These are phyloP conservation scores for Osmanthus fragrans DNA, from an alignment of 257 asterid species.

Conservation along the genomic window DNA sequence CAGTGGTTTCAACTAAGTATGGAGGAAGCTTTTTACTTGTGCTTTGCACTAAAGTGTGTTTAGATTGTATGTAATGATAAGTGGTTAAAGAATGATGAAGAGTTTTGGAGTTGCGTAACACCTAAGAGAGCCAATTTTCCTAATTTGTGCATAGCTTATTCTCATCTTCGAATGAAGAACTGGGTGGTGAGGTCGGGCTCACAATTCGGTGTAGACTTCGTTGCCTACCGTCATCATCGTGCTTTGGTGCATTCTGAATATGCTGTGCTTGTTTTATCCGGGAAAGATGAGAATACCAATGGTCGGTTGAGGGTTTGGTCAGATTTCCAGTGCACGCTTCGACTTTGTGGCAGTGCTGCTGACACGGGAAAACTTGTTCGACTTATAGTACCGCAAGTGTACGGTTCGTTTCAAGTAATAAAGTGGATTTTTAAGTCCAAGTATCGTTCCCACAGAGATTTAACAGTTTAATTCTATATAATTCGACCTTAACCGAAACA, in stretches of 20 bases:
- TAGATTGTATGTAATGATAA: conserved; percentile 42
- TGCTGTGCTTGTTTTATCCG: conserved; percentile 56
- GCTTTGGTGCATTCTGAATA: conserved; percentile 84
- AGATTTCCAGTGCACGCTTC: conserved; percentile 73
- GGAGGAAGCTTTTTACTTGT: conserved; percentile 76
- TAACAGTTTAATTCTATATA: no score
- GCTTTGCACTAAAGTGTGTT: conserved; percentile 56
- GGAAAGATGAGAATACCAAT: conserved; percentile 26
- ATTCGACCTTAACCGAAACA: no score
- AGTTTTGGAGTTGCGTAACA: conserved; percentile 52
- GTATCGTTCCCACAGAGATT: no score
- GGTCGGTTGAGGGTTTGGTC: conserved; percentile 81
- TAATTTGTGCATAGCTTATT: conserved; percentile 49
- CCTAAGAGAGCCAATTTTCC: conserved; percentile 43
- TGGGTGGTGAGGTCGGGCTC: conserved; percentile 79
- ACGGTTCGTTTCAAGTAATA: no score
- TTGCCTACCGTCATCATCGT: conserved; percentile 85
- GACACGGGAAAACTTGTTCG: no score
- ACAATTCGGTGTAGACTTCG: conserved; percentile 78
- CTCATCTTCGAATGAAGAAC: conserved; percentile 75
- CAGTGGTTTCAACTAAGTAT: conserved; percentile 69
- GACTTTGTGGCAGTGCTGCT: conserved; percentile 87
- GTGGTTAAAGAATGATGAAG: conserved; percentile 30
- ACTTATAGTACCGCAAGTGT: no score
- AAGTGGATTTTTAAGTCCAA: no score